A percentile compares a stretch with the other conserved stretches of the same genome.
These are phyloP conservation scores for Emericellopsis atlantica DNA, from an alignment of 2,329 filamentous ascomycete genomes.

Conservation along the genomic window DNA sequence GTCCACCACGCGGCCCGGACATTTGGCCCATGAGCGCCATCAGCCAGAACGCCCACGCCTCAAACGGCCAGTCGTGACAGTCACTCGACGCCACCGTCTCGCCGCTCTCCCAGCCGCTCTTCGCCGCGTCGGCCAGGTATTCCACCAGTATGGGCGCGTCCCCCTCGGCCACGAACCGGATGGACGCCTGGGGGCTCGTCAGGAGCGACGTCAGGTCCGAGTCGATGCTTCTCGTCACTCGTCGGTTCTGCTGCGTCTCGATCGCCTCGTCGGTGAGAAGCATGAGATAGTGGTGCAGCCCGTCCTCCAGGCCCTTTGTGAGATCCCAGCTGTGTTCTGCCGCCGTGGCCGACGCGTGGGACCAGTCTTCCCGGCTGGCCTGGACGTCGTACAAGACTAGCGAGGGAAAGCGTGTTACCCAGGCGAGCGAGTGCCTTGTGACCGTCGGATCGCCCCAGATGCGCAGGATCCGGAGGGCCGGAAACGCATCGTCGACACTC, in stretches of 20 bases:
- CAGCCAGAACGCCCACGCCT: conserved; percentile 27
- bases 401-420: conserved; percentile 27
- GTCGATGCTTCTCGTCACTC: conserved; percentile 14
- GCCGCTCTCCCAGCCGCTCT: conserved; percentile 15
- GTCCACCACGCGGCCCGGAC: conserved; percentile 4
- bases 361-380: conserved; percentile 22
- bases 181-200: conserved; percentile 14
- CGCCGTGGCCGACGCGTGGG: conserved; percentile 9
- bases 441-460: conserved; percentile 28
- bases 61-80: conserved; percentile 21
- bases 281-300: conserved; percentile 20
- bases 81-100: conserved; percentile 14
- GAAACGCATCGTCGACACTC: conserved; percentile 26
- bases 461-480: conserved; percentile 29
- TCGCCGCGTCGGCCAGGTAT: conserved; percentile 6
- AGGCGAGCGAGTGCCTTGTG: conserved; percentile 25
- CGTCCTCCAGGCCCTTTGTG: conserved; percentile 15
- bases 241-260: conserved; percentile 9
- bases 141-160: conserved; percentile 1
- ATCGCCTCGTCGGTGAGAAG: conserved; percentile 16
- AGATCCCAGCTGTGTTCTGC: conserved; percentile 19
- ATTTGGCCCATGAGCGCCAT: conserved; percentile 26
- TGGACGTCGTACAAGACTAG: conserved; percentile 31
- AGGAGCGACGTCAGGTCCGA: neutral
- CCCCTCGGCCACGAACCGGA: neutral